Evolutionary conservation across 1,284 basidiomycete species (phyloP).

Genomic region (Heterobasidion parviporum): DNA sequence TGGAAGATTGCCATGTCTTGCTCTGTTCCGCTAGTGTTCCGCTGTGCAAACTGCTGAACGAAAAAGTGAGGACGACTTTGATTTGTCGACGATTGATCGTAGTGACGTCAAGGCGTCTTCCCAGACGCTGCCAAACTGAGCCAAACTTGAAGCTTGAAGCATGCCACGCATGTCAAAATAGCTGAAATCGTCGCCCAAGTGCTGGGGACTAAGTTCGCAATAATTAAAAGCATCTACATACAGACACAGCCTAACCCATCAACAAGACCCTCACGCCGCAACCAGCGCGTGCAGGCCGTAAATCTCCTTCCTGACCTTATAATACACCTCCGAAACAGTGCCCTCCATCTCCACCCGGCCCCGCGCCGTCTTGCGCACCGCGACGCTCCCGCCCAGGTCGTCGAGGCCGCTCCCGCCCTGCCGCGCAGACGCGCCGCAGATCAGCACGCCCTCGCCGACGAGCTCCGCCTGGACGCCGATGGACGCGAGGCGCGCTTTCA

Average conservation of each 20-base stretch:
- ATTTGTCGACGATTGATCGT: too few species aligned
- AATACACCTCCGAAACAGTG: slow-evolving; percentile 81
- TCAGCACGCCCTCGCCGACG: slow-evolving; percentile 90
- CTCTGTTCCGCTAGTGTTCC: too few species aligned
- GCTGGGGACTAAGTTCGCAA: not conserved
- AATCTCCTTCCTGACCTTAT: slow-evolving; percentile 78
- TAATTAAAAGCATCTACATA: not conserved
- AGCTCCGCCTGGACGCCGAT: slow-evolving; percentile 84
- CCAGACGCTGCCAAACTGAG: too few species aligned
- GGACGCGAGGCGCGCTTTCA: slow-evolving; percentile 70
- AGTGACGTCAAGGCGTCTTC: too few species aligned
- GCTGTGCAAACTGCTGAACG: too few species aligned
- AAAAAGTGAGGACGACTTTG: too few species aligned
- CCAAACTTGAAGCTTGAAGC: too few species aligned
- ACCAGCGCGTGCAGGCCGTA: slow-evolving; percentile 86
- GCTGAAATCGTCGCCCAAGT: too few species aligned
- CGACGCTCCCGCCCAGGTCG: slow-evolving; percentile 66
- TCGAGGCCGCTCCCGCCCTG: slow-evolving; percentile 32
- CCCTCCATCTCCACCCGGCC: slow-evolving; percentile 87
- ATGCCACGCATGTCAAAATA: too few species aligned
- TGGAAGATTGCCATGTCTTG: too few species aligned
- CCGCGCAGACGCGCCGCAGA: slow-evolving; percentile 71
- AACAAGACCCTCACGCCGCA: slow-evolving; percentile 38
- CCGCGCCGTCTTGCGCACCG: slow-evolving; percentile 79
- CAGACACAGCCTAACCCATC: not conserved